Base-by-base conservation (phyloP, 345 rosid species). In the Camelina neglecta region DNA sequence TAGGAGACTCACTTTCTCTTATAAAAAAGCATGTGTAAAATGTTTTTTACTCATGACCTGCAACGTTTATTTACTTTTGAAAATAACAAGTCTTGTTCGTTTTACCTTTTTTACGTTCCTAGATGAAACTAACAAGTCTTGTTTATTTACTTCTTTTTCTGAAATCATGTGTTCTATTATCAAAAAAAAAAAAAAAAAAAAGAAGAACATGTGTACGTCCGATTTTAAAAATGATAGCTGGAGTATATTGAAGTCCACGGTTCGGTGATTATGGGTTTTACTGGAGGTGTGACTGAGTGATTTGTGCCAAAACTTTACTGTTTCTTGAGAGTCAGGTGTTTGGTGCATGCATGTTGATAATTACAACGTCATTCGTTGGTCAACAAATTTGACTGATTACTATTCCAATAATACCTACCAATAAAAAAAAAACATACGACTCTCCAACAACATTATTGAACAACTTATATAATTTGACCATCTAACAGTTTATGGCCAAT, bases 371-470 rank as follows among this genome's bases (percentile, higher is more conserved):
- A 3, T 20, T 15, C 72, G 5, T 65, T 74, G 21, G 72, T 66
- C 72, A 48, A 50, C 48, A 57, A 58, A 20, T 48, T 58, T 67
- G 78, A 67, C 73, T 66, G 60, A 24, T 58, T 38, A 74, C 78
- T 57, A 74, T 66, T 66, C 65, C 35, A 23, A 23, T 62, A 4
- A 62, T 7, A 44, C 51, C 16, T 42, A 63, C 53, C 36, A 66
- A 48, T 8, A 16, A 74, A 66, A 18, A 65, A 57, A 57, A 36
- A 36, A 23, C 42, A 56, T 8, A 65, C 76, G 71, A 73, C 77
- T 64, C 35, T 73, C 11, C n/a, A 55, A 12, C n/a, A 23, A 58
- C 39, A 71, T 11, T n/a, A 9, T 44, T 56, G 58, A 65, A 66
- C 51, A 66, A 57, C 60, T 75, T 63, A 16, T 45, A 44, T 45